Evolutionary conservation across 768 basidiomycete genomes (phyloP).

Genomic region (Lanmaoa pseudosensibilis): DNA sequence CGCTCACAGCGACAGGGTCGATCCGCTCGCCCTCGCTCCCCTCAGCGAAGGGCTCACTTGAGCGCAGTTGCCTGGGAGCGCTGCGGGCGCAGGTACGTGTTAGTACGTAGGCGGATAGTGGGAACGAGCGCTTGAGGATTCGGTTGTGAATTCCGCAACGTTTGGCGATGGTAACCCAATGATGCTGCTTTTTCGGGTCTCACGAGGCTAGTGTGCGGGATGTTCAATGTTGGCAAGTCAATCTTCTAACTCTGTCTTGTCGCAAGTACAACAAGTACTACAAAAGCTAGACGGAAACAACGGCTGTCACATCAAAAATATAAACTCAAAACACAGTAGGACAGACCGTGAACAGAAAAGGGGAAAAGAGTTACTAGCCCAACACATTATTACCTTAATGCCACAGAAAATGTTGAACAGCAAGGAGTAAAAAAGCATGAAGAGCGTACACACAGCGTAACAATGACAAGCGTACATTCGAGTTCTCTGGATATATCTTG

Average conservation of each 20-base stretch:
- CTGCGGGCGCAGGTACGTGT: background rate
- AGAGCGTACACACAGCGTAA: conserved; percentile 17
- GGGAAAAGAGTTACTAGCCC: background rate
- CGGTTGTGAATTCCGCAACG: too few relatives aligned
- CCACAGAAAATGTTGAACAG: conserved; percentile 6
- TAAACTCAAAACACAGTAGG: conserved; percentile 1
- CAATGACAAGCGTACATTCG: conserved; percentile 21
- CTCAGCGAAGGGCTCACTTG: background rate
- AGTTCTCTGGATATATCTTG: conserved; percentile 12
- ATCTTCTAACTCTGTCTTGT: conserved; percentile 6
- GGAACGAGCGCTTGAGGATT: too few relatives aligned
- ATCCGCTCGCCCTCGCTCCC: background rate
- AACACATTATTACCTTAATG: conserved; percentile 7
- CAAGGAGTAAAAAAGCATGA: conserved; percentile 6
- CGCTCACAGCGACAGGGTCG: too few relatives aligned
- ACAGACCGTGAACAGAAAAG: background rate
- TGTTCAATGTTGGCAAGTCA: background rate
- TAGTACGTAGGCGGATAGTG: too few relatives aligned
- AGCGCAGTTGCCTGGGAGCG: background rate
- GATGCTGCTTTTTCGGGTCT: too few relatives aligned
- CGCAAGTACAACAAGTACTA: conserved; percentile 10
- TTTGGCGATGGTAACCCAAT: too few relatives aligned
- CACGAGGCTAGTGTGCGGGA: too few relatives aligned
- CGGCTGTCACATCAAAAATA: background rate
- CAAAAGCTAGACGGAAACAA: conserved; percentile 8